These are phyloP conservation scores for Mycena capillaripes DNA, from an alignment of 768 basidiomycete species.

Conservation along the genomic window DNA sequence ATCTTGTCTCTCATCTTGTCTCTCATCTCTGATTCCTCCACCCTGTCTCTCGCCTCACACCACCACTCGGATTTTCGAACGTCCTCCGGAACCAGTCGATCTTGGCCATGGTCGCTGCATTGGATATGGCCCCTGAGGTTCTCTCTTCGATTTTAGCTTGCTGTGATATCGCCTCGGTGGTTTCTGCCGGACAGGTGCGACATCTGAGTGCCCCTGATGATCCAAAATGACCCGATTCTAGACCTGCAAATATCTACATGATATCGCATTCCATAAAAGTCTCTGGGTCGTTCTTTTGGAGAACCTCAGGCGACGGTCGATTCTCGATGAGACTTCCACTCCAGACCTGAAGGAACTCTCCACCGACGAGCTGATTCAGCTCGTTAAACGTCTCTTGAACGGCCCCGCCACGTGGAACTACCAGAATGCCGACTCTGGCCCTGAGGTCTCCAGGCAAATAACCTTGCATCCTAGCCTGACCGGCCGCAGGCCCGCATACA, in stretches of 20 bases:
- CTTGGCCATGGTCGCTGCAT: too few relatives aligned
- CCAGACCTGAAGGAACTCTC: background rate
- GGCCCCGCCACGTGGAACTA: constrained; percentile 14
- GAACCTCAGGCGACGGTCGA: background rate
- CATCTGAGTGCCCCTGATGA: too few relatives aligned
- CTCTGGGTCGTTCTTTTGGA: background rate
- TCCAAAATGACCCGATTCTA: background rate
- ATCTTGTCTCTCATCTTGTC: too few relatives aligned
- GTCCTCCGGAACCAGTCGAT: too few relatives aligned
- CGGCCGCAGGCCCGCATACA: background rate
- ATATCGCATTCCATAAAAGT: background rate
- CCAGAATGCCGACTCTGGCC: background rate
- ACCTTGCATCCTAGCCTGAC: background rate
- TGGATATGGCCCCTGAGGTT: background rate
- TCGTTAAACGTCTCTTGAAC: background rate
- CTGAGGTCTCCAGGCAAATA: background rate
- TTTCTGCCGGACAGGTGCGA: constrained; percentile 2
- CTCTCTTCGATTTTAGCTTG: background rate
- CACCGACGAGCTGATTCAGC: background rate
- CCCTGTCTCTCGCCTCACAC: too few relatives aligned
- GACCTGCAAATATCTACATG: constrained; percentile 12
- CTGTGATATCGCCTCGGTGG: constrained; percentile 5
- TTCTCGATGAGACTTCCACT: background rate
- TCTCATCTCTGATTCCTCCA: too few relatives aligned
- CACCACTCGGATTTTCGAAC: too few relatives aligned